phyloP scores from a whole-genome alignment of 495 filamentous ascomycete species.

The Penicillium manginii region DNA sequence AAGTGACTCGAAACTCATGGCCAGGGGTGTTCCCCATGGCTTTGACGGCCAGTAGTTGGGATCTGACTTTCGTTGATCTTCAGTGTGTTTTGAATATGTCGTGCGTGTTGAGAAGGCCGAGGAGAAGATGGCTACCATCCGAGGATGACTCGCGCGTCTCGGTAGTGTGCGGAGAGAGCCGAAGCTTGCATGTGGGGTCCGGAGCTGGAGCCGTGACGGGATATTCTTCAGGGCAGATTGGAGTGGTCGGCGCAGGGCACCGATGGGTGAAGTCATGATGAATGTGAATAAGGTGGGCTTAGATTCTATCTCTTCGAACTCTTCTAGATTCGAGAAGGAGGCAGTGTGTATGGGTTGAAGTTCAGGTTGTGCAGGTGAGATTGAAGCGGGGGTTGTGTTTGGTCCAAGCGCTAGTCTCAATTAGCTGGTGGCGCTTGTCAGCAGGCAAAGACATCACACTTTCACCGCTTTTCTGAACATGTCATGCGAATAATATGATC shows the following conservation, averaged over 20 bases:
- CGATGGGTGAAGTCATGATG: not conserved
- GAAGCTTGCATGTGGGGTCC: slow-evolving; percentile 5
- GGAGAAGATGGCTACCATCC: not conserved
- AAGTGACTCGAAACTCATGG: slow-evolving; percentile 16
- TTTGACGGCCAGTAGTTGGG: not conserved
- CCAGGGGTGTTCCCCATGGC: not conserved
- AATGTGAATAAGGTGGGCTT: not conserved
- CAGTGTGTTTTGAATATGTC: not conserved
- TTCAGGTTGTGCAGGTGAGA: slow-evolving; percentile 1
- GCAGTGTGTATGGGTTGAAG: not conserved
- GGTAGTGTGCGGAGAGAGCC: not conserved
- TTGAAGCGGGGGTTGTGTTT: not conserved
- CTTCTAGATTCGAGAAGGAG: no score
- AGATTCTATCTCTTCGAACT: not conserved
- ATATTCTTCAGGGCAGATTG: not conserved
- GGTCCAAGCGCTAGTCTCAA: not conserved
- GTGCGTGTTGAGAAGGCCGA: slow-evolving; percentile 10
- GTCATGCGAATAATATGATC: no score
- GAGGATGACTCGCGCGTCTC: not conserved
- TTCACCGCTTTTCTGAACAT: slow-evolving; percentile 4
- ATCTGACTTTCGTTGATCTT: not conserved
- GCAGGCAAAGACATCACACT: not conserved
- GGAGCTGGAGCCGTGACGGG: not conserved
- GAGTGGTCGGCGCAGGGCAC: slow-evolving; percentile 6
- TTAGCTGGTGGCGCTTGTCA: not conserved